Base-by-base conservation (phyloP, 106 monocot genomes). In the Dendrobium officinale region DNA sequence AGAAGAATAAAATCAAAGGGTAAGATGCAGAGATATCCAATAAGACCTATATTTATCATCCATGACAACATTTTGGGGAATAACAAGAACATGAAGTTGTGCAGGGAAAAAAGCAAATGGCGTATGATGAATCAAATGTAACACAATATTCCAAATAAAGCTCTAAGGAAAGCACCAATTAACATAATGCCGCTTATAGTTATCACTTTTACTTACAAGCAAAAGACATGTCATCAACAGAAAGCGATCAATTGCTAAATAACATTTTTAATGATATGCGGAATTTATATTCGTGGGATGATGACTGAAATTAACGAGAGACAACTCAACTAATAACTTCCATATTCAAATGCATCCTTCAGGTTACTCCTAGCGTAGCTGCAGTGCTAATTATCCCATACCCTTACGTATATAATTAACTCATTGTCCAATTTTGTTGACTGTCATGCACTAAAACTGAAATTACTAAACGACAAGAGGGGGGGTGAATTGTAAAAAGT, bases 1-100 rank as follows among this genome's bases (percentile, higher is more conserved):
- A 82, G 55, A 72, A 41, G 33, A 26, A 75, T 75, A 49, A 67
- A 80, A 20, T 55, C 15, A 29, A 74, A 73, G 15, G 56, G 6
- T 13, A n/a, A 42, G 17, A 73, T 26, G 13, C 26, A 55, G 27
- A 73, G 19, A 16, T 42, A 26, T 58, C 11, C 22, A 75, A 76
- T 42, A 75, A 55, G 27, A 59, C 29, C 48, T 16, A 31, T 31
- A 70, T 70, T 70, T 37, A 70, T 33, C n/a, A 70, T 37, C 33
- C 31, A 33, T 70, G 1, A 9, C 9, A 70, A 37, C 70, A 68
- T 29, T 68, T 19, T 61, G 18, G 61, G 19, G 61, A n/a, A 22
- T 4, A 61, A 22, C 61, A 61, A 59, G 59, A 61, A 7, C 68
- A 31, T 29, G 29, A 8, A 31, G 9, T 68, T 31, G 7, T 68